Evolutionary conservation across 345 rosid species (phyloP).

Genomic region (Sonneratia caseolaris): DNA sequence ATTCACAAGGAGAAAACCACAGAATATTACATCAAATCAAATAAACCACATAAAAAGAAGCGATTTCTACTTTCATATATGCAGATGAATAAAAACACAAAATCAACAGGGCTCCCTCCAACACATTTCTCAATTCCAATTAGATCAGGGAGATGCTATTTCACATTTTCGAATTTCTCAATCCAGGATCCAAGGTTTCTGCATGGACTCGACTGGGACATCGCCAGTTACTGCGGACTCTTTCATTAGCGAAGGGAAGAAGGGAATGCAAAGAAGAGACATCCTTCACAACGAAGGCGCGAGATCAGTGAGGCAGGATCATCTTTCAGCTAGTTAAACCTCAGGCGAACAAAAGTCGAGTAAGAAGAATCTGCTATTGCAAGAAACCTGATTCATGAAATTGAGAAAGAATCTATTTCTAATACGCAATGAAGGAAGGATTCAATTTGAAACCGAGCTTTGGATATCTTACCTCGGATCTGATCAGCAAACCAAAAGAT

Average conservation of each 20-base stretch:
- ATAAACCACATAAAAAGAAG: background rate
- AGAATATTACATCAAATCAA: background rate
- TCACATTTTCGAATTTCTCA: background rate
- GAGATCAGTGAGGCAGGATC: background rate
- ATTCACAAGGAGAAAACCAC: background rate
- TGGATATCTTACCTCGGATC: constrained; percentile 45
- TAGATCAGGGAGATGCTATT: background rate
- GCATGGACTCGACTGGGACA: too few relatives aligned
- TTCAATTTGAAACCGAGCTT: background rate
- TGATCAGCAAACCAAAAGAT: constrained; percentile 24
- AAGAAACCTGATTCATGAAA: background rate
- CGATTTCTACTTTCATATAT: too few relatives aligned
- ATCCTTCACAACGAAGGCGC: background rate
- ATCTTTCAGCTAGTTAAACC: background rate
- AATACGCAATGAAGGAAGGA: background rate
- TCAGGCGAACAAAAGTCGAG: background rate
- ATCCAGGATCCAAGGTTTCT: background rate
- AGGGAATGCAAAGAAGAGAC: too few relatives aligned
- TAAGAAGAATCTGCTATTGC: background rate
- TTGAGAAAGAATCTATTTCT: constrained; percentile 1
- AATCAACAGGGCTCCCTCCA: background rate
- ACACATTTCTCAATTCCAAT: background rate
- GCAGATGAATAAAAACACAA: background rate
- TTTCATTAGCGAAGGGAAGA: too few relatives aligned
- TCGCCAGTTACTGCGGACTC: too few relatives aligned